These are phyloP conservation scores for Zizania palustris DNA, from an alignment of 202 grass and related monocot species.

Conservation along the genomic window DNA sequence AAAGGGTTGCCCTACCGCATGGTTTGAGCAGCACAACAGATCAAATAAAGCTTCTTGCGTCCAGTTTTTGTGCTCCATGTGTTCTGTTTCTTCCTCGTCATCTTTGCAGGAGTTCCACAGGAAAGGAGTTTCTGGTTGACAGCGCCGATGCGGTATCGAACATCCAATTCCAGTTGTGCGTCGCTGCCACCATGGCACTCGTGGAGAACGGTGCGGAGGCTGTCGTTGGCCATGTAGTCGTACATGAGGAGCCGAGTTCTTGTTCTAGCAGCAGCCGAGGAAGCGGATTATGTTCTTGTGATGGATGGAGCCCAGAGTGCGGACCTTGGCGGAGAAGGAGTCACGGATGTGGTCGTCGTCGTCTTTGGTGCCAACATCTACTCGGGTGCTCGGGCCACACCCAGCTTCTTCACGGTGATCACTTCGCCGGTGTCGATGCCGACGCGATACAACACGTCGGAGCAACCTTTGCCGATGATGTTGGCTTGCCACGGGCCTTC, in stretches of 20 bases:
- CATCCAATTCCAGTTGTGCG: constrained; percentile 88
- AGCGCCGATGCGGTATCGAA: constrained; percentile 83
- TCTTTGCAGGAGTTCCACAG: too few relatives aligned
- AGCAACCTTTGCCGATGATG: constrained; percentile 94
- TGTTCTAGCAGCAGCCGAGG: constrained; percentile 97
- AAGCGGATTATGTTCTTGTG: constrained; percentile 99
- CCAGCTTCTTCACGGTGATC: constrained; percentile 94
- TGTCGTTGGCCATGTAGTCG: constrained; percentile 97
- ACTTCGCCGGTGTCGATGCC: constrained; percentile 80
- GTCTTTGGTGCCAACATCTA: constrained; percentile 41
- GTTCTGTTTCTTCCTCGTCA: too few relatives aligned
- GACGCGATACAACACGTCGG: constrained; percentile 87
- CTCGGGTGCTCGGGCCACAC: constrained; percentile 60
- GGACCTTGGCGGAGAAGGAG: constrained; percentile 94
- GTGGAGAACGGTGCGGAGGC: constrained; percentile 84
- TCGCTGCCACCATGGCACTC: constrained; percentile 51
- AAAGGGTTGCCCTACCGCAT: too few relatives aligned
- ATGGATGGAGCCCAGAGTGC: constrained; percentile 80
- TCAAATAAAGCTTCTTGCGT: too few relatives aligned
- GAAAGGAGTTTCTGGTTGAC: too few relatives aligned
- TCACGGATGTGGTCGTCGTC: constrained; percentile 56
- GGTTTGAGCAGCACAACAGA: too few relatives aligned
- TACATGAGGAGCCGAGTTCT: constrained; percentile 92
- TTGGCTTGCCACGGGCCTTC: too few relatives aligned
- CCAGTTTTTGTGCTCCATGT: too few relatives aligned